Base-by-base conservation (phyloP, 108 stramenopile genomes). In the Pseudonitzschia multiseries region DNA sequence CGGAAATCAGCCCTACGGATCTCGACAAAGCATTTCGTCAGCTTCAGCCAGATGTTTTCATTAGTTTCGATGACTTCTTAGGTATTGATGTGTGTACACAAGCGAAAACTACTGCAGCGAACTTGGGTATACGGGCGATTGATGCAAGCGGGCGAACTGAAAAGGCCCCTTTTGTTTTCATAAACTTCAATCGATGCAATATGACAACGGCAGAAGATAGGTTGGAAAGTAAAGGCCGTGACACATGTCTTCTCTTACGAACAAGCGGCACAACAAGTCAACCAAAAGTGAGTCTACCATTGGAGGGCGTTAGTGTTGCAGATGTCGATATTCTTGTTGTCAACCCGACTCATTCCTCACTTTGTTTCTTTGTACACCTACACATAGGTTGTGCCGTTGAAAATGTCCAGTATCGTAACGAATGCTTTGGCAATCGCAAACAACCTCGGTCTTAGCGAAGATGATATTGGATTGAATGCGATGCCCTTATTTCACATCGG, bases 401-500 rank as follows among this genome's bases (percentile, higher is more conserved):
- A 69, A 5, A 72, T 62, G 21, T 41, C n/a, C 5, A 61, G 52
- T 22, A 13, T 82, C 20, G 26, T 70, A 26, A 18, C 36, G 1
- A 73, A 74, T 52, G 73, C 69, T 27, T 17, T 32, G 1, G 52
- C 42, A 51, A 74, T 82, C 57, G 72, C 72, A 48, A n/a, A 50
- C 14, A 73, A 69, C 28, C 52, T 64, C 18, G 54, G 57, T 32
- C 40, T 79, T 21, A 4, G 52, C 17, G 12, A 52, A 4, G 14
- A 22, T 9, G 82, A 83, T 69, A 51, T 75, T 17, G 52, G 20
- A 20, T 27, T 75, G 22, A 79, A 79, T 70, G 53, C 63, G 24
- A 83, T 83, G 82, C 82, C 82, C 9, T 44, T 83, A 36, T 79
- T 79, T 51, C 82, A 83, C 51, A 69, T 83, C 59, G 69, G 70